Conservation (phyloP, 2,329 filamentous ascomycete species). For the Tolypocladium tropicale region DNA sequence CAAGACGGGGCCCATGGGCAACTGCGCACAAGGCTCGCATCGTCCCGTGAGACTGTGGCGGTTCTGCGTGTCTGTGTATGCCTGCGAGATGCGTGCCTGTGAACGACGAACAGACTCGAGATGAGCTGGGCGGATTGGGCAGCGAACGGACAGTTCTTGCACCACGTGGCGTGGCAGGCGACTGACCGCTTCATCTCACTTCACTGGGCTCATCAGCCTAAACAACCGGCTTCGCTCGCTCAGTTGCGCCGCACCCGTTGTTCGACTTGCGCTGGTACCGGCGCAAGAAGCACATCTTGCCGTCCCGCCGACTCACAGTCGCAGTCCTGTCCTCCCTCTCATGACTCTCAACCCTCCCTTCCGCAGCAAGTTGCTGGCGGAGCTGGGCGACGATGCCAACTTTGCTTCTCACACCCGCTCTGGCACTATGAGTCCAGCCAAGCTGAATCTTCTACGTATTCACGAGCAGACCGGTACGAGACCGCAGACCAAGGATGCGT, state of each 20-base stretch:
- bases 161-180: not conserved
- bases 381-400: conserved; percentile 13
- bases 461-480: conserved; percentile 49
- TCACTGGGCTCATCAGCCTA: not conserved
- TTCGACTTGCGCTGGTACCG: not conserved
- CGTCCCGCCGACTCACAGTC: not conserved
- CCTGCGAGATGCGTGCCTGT: not conserved
- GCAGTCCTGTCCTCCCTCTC: not conserved
- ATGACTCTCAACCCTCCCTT: conserved; percentile 25
- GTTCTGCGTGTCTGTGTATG: not conserved
- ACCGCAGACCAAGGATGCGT: conserved; percentile 37
- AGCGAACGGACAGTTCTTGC: not conserved
- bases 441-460: conserved; percentile 54
- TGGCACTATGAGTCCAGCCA: conserved; percentile 41
- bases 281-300: not conserved
- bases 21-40: not conserved
- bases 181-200: not conserved
- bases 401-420: conserved; percentile 17
- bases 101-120: not conserved
- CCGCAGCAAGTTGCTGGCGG: conserved; percentile 12
- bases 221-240: not conserved
- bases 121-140: not conserved
- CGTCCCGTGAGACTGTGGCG: not conserved
- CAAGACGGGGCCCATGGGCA: not conserved
- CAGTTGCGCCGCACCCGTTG: not conserved